phyloP scores from a whole-genome alignment of 441 rosid species.

The Daphne laureola region DNA sequence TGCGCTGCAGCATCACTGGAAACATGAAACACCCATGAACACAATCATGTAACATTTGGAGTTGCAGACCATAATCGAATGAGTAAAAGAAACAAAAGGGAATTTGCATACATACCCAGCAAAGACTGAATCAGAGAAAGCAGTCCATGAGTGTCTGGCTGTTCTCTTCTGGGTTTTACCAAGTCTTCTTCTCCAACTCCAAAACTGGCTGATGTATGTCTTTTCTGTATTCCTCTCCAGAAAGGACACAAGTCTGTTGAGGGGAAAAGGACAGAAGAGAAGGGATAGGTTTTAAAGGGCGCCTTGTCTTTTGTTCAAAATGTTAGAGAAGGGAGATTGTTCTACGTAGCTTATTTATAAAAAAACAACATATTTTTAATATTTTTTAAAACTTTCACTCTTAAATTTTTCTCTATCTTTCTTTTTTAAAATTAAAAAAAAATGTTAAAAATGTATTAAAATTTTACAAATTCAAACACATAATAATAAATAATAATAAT shows the following conservation, averaged over 20 bases:
- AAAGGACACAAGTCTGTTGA: constrained; percentile 18
- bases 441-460: no score
- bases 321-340: no score
- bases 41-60: constrained; percentile 1
- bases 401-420: no score
- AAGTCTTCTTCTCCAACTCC: not conserved
- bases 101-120: constrained; percentile 15
- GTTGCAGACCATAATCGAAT: not conserved
- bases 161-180: not conserved
- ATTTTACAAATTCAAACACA: no score
- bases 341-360: no score
- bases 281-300: constrained; percentile 39
- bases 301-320: constrained; percentile 47
- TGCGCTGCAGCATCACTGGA: not conserved
- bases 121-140: constrained; percentile 14
- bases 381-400: no score
- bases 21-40: not conserved
- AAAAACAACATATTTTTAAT: no score
- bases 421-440: no score
- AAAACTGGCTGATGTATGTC: not conserved
- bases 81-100: not conserved
- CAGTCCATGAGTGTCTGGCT: constrained; percentile 15
- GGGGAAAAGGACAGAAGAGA: constrained; percentile 30
- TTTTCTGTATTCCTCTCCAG: constrained; percentile 15
- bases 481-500: no score